Evolutionary conservation across 106 monocot species (phyloP).

Genomic region (Gastrodia elata): DNA sequence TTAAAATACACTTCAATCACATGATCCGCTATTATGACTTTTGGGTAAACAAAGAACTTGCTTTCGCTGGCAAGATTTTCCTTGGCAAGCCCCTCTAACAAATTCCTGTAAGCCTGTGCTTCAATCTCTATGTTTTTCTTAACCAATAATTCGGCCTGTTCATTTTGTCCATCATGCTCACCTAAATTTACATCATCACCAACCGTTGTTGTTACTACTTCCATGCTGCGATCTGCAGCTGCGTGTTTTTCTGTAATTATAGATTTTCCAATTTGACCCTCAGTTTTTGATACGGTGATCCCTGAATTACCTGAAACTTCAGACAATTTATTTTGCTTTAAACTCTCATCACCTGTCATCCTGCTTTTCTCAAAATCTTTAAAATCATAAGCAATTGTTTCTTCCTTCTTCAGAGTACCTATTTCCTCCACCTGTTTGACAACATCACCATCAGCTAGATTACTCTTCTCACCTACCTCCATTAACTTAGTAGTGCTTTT

Average conservation of each 20-base stretch:
- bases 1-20: conserved; percentile 64
- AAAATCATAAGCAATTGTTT: neutral
- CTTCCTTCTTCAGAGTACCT: neutral
- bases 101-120: conserved; percentile 24
- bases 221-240: neutral
- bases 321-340: neutral
- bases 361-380: neutral
- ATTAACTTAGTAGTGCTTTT: conserved; percentile 6
- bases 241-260: conserved; percentile 5
- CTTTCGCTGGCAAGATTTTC: conserved; percentile 34
- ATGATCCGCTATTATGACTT: conserved; percentile 33
- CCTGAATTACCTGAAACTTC: neutral
- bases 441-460: conserved; percentile 5
- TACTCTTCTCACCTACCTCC: conserved; percentile 20
- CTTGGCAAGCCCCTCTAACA: conserved; percentile 54
- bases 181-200: neutral
- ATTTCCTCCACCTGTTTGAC: conserved; percentile 10
- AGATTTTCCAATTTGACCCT: conserved; percentile 2
- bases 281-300: neutral
- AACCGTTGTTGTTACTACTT: conserved; percentile 6
- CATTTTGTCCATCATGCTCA: neutral
- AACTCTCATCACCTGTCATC: conserved; percentile 3
- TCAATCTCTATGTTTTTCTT: conserved; percentile 27
- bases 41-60: conserved; percentile 63
- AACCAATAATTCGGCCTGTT: conserved; percentile 7